Conservation (phyloP, 345 rosid genomes). For the Arabidopsis thaliana region DNA sequence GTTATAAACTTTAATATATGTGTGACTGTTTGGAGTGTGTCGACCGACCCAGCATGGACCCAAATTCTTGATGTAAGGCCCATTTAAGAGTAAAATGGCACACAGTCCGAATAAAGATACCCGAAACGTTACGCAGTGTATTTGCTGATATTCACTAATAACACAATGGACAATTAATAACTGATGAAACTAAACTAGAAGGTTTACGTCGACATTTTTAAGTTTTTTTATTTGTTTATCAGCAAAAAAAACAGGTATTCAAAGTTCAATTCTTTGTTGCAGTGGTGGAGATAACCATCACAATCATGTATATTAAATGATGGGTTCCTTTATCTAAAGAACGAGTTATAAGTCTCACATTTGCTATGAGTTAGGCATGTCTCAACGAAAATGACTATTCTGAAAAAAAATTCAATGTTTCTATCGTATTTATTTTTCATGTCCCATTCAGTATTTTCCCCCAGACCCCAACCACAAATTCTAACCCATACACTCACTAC, state of each 20-base stretch:
- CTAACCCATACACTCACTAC: conserved; percentile 6
- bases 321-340: conserved; percentile 8
- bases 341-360: conserved; percentile 29
- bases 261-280: conserved; percentile 16
- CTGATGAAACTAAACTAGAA: not conserved
- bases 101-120: not conserved
- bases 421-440: conserved; percentile 20
- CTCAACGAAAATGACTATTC: conserved; percentile 46
- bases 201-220: not conserved
- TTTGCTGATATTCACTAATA: not conserved
- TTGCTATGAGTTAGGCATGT: conserved; percentile 47
- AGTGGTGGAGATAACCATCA: conserved; percentile 25
- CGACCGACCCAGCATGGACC: conserved; percentile 11
- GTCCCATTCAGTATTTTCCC: conserved; percentile 24
- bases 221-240: not conserved
- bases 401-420: conserved; percentile 23
- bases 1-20: not conserved
- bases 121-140: conserved; percentile 12
- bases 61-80: not conserved
- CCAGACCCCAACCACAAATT: conserved; percentile 38
- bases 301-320: conserved; percentile 34
- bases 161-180: conserved; percentile 2
- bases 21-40: not conserved
- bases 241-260: conserved; percentile 8
- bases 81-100: conserved; percentile 24